phyloP scores from a whole-genome alignment of 352 stramenopile species.

The Aphanomyces invadans region DNA sequence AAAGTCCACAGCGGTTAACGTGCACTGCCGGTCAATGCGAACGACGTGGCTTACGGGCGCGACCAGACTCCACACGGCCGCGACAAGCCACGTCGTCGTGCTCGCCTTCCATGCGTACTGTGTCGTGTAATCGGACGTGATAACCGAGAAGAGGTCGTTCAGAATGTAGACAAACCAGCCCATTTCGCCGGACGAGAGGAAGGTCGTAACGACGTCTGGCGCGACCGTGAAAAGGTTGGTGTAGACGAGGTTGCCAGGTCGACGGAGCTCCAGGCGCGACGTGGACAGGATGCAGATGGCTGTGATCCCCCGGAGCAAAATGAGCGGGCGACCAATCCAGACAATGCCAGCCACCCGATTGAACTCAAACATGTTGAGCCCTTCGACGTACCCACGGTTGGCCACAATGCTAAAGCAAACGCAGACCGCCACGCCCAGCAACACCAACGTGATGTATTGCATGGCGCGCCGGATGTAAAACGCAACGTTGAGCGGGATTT shows the following conservation, averaged over 20 bases:
- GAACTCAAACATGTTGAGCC: background rate
- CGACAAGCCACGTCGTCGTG: background rate
- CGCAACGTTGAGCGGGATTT: conserved; percentile 9
- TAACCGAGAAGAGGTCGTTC: background rate
- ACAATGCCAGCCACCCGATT: background rate
- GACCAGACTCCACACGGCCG: background rate
- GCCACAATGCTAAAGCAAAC: background rate
- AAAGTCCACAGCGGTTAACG: background rate
- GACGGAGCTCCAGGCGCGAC: background rate
- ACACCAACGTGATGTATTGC: conserved; percentile 1
- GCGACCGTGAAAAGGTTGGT: background rate
- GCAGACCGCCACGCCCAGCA: background rate
- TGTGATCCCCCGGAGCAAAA: background rate
- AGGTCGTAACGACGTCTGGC: background rate
- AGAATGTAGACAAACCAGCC: conserved; percentile 13
- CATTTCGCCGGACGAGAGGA: background rate
- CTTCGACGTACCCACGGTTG: background rate
- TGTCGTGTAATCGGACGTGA: background rate
- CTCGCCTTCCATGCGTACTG: background rate
- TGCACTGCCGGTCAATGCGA: background rate
- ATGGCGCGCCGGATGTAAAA: background rate
- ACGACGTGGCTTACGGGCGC: background rate
- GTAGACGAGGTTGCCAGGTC: background rate
- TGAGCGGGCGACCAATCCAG: background rate
- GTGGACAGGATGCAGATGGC: conserved; percentile 6